Evolutionary conservation across 257 asterid genomes (phyloP).

Genomic region (Plantago ovata): DNA sequence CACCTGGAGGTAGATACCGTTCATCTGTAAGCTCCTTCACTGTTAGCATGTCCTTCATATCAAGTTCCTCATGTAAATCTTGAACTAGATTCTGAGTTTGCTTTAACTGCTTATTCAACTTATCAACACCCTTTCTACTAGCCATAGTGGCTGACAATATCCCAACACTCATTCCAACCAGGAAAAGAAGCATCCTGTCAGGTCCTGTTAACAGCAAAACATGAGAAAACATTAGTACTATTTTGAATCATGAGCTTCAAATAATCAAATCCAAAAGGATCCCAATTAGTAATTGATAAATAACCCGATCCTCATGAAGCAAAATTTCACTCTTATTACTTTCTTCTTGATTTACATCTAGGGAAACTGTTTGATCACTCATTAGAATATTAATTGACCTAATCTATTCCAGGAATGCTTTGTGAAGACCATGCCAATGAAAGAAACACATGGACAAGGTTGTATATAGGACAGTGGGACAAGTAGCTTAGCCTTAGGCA

Average conservation of each 20-base stretch:
- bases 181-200: conserved; percentile 39
- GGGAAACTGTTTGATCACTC: not conserved
- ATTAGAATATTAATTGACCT: not conserved
- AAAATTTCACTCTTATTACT: not conserved
- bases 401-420: conserved; percentile 2
- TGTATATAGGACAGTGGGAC: not conserved
- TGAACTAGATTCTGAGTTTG: conserved; percentile 49
- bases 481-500: not conserved
- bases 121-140: conserved; percentile 39
- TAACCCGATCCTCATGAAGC: not conserved
- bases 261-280: not conserved
- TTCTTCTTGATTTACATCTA: not conserved
- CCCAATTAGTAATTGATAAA: not conserved
- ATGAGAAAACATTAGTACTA: not conserved
- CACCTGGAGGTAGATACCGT: conserved; percentile 21
- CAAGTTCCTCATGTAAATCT: conserved; percentile 65
- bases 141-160: conserved; percentile 36
- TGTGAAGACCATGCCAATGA: too few species aligned
- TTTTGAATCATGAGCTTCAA: not conserved
- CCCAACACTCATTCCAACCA: conserved; percentile 58
- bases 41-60: conserved; percentile 51
- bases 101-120: conserved; percentile 43
- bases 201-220: conserved; percentile 31
- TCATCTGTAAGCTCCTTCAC: conserved; percentile 47
- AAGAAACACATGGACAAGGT: too few species aligned